Evolutionary conservation across 441 rosid species (phyloP).

Genomic region (Adansonia rubrostipa): DNA sequence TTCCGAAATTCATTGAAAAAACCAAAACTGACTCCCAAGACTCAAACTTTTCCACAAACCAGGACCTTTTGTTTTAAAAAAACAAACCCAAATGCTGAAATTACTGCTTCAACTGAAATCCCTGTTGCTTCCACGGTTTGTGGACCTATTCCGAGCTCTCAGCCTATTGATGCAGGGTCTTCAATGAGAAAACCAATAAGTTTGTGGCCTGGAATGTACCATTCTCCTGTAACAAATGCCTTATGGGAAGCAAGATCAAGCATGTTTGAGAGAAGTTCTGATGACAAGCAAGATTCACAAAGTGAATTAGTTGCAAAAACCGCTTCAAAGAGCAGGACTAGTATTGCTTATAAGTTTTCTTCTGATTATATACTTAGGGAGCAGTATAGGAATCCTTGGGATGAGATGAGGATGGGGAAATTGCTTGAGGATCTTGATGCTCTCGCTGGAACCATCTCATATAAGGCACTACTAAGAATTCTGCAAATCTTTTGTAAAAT

Average conservation of each 20-base stretch:
- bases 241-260: conserved; percentile 84
- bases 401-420: conserved; percentile 79
- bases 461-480: conserved; percentile 49
- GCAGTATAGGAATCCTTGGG: conserved; percentile 91
- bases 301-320: conserved; percentile 50
- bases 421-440: conserved; percentile 93
- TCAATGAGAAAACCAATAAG: conserved; percentile 74
- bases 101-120: conserved; percentile 26
- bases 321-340: conserved; percentile 74
- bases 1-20: conserved; percentile 18
- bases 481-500: not conserved
- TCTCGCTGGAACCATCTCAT: conserved; percentile 85
- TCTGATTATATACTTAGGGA: conserved; percentile 74
- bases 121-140: conserved; percentile 35
- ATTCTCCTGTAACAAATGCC: conserved; percentile 83
- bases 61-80: conserved; percentile 37
- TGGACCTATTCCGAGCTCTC: conserved; percentile 32
- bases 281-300: conserved; percentile 40
- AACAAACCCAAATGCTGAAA: conserved; percentile 29
- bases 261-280: conserved; percentile 57
- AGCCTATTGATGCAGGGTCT: conserved; percentile 67
- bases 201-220: conserved; percentile 94
- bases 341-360: conserved; percentile 66
- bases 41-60: conserved; percentile 21
- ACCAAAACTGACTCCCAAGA: not conserved